Conservation (phyloP, 2,329 filamentous ascomycete genomes). For the Clonostachys chloroleuca region DNA sequence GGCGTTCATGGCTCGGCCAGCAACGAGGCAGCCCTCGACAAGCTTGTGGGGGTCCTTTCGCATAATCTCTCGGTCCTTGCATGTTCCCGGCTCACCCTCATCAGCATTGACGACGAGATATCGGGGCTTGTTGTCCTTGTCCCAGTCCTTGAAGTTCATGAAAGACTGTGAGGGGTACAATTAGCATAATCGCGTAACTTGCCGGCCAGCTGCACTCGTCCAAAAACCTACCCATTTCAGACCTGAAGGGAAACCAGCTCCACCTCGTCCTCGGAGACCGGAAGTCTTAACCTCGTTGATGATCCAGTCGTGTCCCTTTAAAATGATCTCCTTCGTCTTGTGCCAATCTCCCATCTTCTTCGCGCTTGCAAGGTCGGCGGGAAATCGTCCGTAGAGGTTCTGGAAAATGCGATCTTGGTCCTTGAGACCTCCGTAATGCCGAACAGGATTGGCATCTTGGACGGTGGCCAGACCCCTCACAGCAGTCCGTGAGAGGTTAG, state of each 20-base stretch:
- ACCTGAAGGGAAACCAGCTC: constrained; percentile 95
- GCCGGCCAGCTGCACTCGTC: neutral
- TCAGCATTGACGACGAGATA: constrained; percentile 98
- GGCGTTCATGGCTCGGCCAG: constrained; percentile 97
- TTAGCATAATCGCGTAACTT: constrained; percentile 8
- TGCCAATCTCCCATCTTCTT: constrained; percentile 99
- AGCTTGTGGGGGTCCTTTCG: constrained; percentile 99
- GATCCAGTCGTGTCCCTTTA: constrained; percentile 98
- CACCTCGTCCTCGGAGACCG: constrained; percentile 89
- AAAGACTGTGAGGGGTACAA: constrained; percentile 67
- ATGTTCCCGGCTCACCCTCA: constrained; percentile 97
- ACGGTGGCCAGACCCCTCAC: constrained; percentile 76
- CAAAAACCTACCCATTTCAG: constrained; percentile 88
- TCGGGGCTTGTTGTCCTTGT: constrained; percentile 92
- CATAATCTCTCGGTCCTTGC: constrained; percentile 99
- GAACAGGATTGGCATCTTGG: constrained; percentile 67
- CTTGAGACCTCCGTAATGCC: constrained; percentile 78
- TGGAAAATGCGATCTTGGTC: constrained; percentile 99
- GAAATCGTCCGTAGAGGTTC: constrained; percentile 93
- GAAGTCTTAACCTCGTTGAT: constrained; percentile 97
- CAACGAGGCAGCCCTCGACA: constrained; percentile 92
- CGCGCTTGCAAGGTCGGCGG: constrained; percentile 84
- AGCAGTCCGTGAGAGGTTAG: constrained; percentile 34
- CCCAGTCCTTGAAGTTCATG: constrained; percentile 99
- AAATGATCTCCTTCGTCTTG: constrained; percentile 97